Evolutionary conservation across 2,329 filamentous ascomycete genomes (phyloP), one percentile per base, ranked within the genome.

Genomic region (Aspergillus intermedius): DNA sequence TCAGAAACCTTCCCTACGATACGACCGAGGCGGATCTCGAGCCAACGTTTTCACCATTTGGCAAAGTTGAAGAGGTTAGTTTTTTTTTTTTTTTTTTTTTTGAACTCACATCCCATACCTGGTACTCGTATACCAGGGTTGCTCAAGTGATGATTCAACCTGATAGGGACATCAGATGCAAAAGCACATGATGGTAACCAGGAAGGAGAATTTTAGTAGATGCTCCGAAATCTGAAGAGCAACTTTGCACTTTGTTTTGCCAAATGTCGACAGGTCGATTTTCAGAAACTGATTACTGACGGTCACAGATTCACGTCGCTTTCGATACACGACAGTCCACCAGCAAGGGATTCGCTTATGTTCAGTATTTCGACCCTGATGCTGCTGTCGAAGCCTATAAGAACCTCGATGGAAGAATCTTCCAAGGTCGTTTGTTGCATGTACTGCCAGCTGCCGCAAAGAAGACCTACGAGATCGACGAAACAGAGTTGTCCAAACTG

Each of bases 91-190:
- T 34, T 49, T 37, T 34, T 39, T 34, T 49, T 35, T 35, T 43
- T 44, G 22, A 41, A 43, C 25, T 5, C 17, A 8, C 48, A 44
- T 42, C 25, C 21, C n/a, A n/a, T 30, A 25, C 13, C 22, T 28
- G 22, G 23, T 21, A 34, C 7, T 35, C 35, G 32, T 13, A 23
- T 42, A 48, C 46, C 48, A 53, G 49, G 53, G 50, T 55, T 58
- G 62, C 65, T 77, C 76, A 74, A 71, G 80, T 91, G 93, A 97
- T 97, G 91, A 97, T 88, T 34, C 76, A 82, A 81, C 87, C 87
- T 83, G 93, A 97, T 97, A 97, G 93, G 93, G 93, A 97, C 93
- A 97, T 83, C 91, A 90, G 87, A 96, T 91, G 87, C 87, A 77
- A 71, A 22, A 74, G 88, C 87, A 89, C 77, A 77, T 97, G 91